phyloP scores from a whole-genome alignment of 306 rosid species.

The Lupinus albus region DNA sequence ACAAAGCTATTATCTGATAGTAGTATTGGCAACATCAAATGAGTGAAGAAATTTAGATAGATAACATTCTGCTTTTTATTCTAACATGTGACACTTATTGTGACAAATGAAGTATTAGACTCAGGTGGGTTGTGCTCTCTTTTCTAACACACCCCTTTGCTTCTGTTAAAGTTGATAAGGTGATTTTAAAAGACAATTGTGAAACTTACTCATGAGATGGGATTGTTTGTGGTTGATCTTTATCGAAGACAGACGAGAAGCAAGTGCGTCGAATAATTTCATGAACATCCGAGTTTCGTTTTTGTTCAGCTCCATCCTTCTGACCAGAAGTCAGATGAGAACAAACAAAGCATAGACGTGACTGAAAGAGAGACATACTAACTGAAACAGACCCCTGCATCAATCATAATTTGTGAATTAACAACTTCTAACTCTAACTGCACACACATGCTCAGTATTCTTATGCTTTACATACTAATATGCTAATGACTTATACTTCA shows the following conservation, averaged over 20 bases:
- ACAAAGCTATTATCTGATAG: not conserved
- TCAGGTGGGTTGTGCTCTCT: too few relatives aligned
- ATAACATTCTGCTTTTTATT: not conserved
- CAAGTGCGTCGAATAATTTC: conserved; percentile 80
- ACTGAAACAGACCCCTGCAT: conserved; percentile 93
- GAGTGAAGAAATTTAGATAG: not conserved
- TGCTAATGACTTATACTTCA: not conserved
- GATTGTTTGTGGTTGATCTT: conserved; percentile 80
- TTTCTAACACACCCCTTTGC: conserved; percentile 6
- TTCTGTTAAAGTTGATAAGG: not conserved
- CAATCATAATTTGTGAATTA: conserved; percentile 29
- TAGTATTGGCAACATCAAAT: not conserved
- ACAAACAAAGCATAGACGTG: conserved; percentile 89
- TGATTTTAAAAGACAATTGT: not conserved
- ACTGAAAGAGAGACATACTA: conserved; percentile 90
- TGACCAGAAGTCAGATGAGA: conserved; percentile 97
- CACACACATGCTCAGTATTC: not conserved
- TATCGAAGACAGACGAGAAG: conserved; percentile 69
- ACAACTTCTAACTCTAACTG: conserved; percentile 19
- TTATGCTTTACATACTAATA: not conserved
- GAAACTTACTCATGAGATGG: conserved; percentile 84
- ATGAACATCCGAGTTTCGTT: conserved; percentile 78
- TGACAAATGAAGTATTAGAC: too few relatives aligned
- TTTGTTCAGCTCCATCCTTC: conserved; percentile 78
- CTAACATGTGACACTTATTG: not conserved